These are phyloP conservation scores for Trichoderma polysporum DNA, from an alignment of 2,329 filamentous ascomycete species.

Conservation along the genomic window DNA sequence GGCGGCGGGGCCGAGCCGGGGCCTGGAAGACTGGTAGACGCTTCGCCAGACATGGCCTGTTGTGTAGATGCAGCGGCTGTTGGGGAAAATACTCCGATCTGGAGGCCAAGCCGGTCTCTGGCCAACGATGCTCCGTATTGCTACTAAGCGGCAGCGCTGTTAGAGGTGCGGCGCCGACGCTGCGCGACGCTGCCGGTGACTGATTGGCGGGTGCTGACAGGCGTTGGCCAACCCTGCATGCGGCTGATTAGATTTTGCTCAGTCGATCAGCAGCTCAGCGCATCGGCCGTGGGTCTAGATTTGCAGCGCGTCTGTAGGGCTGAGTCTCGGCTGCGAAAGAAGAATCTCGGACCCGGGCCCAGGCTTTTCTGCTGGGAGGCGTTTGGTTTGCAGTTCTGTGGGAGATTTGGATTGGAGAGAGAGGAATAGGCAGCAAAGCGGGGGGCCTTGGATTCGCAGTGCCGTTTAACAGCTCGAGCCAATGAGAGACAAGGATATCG, in stretches of 20 bases:
- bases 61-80: background rate
- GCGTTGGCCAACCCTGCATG: constrained; percentile 6
- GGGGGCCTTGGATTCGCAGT: background rate
- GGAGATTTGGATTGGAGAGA: background rate
- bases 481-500: background rate
- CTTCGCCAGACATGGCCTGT: constrained; percentile 15
- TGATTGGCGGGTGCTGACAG: constrained; percentile 13
- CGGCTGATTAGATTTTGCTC: background rate
- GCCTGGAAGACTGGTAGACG: background rate
- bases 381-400: background rate
- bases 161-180: background rate
- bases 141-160: background rate
- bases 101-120: background rate
- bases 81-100: background rate
- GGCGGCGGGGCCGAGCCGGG: constrained; percentile 23
- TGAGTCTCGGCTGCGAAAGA: constrained; percentile 13
- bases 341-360: constrained; percentile 14
- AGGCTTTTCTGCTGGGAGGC: constrained; percentile 1
- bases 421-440: constrained; percentile 7
- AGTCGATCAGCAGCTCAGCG: background rate
- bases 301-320: constrained; percentile 8
- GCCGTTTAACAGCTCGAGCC: background rate
- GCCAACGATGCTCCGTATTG: background rate
- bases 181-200: background rate
- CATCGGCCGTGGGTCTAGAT: background rate